These are phyloP conservation scores for Starmerella asiatica DNA, from an alignment of 805 yeast species.

Conservation along the genomic window DNA sequence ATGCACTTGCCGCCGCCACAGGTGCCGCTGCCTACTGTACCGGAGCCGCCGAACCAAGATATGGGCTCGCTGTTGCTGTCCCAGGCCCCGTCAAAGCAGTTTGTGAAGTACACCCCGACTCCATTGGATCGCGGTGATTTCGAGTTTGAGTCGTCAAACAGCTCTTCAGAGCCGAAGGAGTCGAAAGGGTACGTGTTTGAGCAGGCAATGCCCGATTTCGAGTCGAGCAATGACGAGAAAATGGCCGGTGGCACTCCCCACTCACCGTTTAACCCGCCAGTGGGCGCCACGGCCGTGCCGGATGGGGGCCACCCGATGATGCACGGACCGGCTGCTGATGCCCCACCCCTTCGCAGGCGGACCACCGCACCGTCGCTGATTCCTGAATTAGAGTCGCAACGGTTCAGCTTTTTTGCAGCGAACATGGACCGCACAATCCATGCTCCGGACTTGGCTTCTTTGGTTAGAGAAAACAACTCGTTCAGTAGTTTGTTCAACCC, in stretches of 20 bases:
- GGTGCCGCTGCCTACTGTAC: neutral
- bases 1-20: neutral
- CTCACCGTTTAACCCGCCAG: neutral
- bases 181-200: neutral
- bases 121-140: neutral
- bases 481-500: slow-evolving; percentile 57
- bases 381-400: slow-evolving; percentile 41
- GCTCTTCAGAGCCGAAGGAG: neutral
- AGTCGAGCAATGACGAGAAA: too few relatives aligned
- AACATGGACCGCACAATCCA: slow-evolving; percentile 79
- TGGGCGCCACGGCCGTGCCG: neutral
- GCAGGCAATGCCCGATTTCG: too few relatives aligned
- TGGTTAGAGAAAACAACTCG: slow-evolving; percentile 45
- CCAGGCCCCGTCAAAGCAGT: neutral
- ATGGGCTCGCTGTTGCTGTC: neutral
- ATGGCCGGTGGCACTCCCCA: neutral
- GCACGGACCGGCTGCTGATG: too few relatives aligned
- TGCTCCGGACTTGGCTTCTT: slow-evolving; percentile 71
- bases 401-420: slow-evolving; percentile 73
- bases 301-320: too few relatives aligned
- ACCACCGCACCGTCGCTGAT: neutral
- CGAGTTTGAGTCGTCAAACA: neutral
- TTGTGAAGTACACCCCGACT: slow-evolving; percentile 1
- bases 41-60: neutral
- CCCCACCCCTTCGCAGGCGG: neutral